Evolutionary conservation across 768 basidiomycete genomes (phyloP), one percentile per base, ranked within the genome.

Genomic region (Agrocybe pediades): DNA sequence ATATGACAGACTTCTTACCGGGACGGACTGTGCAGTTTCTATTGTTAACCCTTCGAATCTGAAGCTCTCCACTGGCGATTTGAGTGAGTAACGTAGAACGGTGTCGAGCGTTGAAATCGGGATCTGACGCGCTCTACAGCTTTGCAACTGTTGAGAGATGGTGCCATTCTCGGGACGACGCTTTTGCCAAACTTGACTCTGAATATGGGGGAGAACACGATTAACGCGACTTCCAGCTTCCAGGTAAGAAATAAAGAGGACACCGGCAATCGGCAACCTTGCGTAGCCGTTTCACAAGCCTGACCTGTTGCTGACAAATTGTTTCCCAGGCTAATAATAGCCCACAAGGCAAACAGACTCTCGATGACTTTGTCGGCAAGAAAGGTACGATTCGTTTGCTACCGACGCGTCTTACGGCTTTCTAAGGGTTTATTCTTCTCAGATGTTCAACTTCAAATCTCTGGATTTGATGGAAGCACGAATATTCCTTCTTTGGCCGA

Each of bases 11-110:
- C 2, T 27, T 15, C 25, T 24, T 26, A 7, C 40, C 29, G 7
- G 19, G 9, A 20, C 54, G 55, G 39, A 54, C 29, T 48, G 40
- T 36, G 36, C 52, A 83, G 85, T 87, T 20, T 70, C 78, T 5
- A 88, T 91, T 7, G 61, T 72, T 61, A 91, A 91, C 64, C 88
- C 87, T 9, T 87, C 84, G 6, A 86, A 79, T 62, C 72, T 91
- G 47, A 77, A 85, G 53, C 69, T 91, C 20, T 63, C 73, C 7
- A 78, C 78, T 2, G 88, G 87, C 15, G 84, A 90, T 61, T 64
- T 89, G 50, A 79, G 86, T 87, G 59, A 55, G 84, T 69, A 36
- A 16, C n/a, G 20, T 24, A 16, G 16, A 43, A 46, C 20, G 40
- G 11, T 2, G 2, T 29, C 26, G 50, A 17, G 15, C 17, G 27